Evolutionary conservation across 108 stramenopile species (phyloP).

Genomic region (Thalassiosira profunda): DNA sequence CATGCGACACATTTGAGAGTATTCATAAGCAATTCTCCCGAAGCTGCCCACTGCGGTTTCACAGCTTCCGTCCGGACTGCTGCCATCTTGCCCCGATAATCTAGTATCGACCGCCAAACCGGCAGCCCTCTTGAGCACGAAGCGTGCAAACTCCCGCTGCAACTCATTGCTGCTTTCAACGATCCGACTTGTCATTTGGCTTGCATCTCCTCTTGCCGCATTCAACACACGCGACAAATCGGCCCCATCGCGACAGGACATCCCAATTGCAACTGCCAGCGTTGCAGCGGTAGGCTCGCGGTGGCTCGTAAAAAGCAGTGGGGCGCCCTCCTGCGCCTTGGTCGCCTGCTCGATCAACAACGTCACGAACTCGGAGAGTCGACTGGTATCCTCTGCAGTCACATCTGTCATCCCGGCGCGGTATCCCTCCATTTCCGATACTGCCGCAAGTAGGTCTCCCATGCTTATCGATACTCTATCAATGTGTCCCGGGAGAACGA

Average conservation of each 20-base stretch:
- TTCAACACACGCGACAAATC: not conserved
- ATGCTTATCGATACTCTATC: not conserved
- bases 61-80: not conserved
- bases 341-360: not conserved
- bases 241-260: not conserved
- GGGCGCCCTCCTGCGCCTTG: not conserved
- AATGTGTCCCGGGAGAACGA: not conserved
- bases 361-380: too few relatives aligned
- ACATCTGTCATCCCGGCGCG: too few relatives aligned
- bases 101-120: not conserved
- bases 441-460: not conserved
- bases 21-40: not conserved
- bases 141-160: not conserved
- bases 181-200: not conserved
- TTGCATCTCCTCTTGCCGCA: not conserved
- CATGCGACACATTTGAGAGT: not conserved
- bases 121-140: not conserved
- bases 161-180: not conserved
- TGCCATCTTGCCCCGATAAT: not conserved
- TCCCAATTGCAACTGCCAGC: not conserved
- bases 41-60: too few relatives aligned
- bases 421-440: not conserved
- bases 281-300: too few relatives aligned
- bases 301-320: not conserved
- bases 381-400: too few relatives aligned